Base-by-base conservation (phyloP, 177 flowering plant genomes). In the Vitis hybrid region DNA sequence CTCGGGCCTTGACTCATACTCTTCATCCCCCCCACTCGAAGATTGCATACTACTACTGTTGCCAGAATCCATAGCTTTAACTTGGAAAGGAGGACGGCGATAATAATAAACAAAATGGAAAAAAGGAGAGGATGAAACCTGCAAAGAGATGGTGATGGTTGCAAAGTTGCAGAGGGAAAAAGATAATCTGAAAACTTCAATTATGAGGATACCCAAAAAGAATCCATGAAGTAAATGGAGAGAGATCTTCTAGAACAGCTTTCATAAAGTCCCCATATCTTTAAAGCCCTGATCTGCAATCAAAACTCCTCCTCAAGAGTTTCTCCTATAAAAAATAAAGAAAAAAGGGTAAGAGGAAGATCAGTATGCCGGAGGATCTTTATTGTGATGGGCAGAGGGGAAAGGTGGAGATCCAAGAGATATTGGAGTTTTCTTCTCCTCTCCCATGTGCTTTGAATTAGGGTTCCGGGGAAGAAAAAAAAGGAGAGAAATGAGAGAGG, bases 21-120 rank as follows among this genome's bases (percentile, higher is more conserved):
- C 82, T 65, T 79, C 79, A 14, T 75, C 85, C 33, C 78, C 77
- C 38, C 79, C 79, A 38, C 78, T 79, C 22, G 81, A 82, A 13
- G 82, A 82, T 60, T 78, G 76, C 71, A 73, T n/a, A 66, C 88
- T 82, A 0, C 84, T 80, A 71, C 86, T 85, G 53, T 78, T 80
- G 1, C 82, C 81, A 52, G 88, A 84, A 72, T 82, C 82, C 84
- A 82, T 84, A 12, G 54, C 73, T 65, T 65, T 13, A 14, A 58
- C 22, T 58, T 20, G 11, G 22, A 3, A 22, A 56, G 28, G 2
- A 28, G 20, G 22, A 52, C 19, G 31, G 33, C 7, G 12, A 55
- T 9, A 50, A 9, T 2, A 52, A 47, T 1, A 56, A 4, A 14
- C 65, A 19, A 19, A 19, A 55, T 17, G 2, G n/a, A 53, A 49